Evolutionary conservation across 2,329 filamentous ascomycete genomes (phyloP), one percentile per base, ranked within the genome.

Genomic region (Fusarium nurragi): DNA sequence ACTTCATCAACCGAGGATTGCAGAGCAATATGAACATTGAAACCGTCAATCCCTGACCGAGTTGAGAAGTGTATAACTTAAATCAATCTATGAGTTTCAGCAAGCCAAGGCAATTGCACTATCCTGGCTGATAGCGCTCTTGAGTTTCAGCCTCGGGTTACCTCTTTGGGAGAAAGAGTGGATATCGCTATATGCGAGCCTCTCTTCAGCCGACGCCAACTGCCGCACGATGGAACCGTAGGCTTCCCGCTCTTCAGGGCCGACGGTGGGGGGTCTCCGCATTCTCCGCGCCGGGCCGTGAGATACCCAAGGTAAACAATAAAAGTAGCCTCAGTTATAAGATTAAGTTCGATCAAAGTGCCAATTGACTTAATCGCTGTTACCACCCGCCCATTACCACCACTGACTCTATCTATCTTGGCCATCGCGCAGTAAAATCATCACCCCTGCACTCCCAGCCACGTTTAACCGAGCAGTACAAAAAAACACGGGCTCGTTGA

Each of bases 181-280:
- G 28, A 57, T 64, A 64, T 50, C 47, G 18, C 28, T 54, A 22
- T 66, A 48, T 22, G 34, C 56, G 50, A 14, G 6, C 4, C 14
- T 22, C 23, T 28, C 18, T 22, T 11, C 28, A 67, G 53, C 64
- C 64, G 64, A 67, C 38, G 9, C 28, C 64, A 67, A 67, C 60
- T 67, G 64, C 64, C 64, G 64, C 43, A 47, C 23, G 30, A n/a
- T 22, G 22, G 18, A 58, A 36, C 54, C 49, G 38, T 22, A 18
- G 2, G 2, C 21, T 43, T 52, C 49, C 49, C 41, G 49, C 19
- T 34, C 34, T 19, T 28, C 18, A 59, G 48, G 36, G 30, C 48
- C 53, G 49, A 18, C 44, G 30, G 18, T 51, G 64, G 60, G 64
- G 64, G 64, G 64, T 67, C 64, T 67, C 64, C 64, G 64, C 64